A percentile compares a stretch with the other conserved stretches of the same genome.
These are phyloP conservation scores for Allium fistulosum DNA, from an alignment of 106 monocot genomes.

Conservation along the genomic window DNA sequence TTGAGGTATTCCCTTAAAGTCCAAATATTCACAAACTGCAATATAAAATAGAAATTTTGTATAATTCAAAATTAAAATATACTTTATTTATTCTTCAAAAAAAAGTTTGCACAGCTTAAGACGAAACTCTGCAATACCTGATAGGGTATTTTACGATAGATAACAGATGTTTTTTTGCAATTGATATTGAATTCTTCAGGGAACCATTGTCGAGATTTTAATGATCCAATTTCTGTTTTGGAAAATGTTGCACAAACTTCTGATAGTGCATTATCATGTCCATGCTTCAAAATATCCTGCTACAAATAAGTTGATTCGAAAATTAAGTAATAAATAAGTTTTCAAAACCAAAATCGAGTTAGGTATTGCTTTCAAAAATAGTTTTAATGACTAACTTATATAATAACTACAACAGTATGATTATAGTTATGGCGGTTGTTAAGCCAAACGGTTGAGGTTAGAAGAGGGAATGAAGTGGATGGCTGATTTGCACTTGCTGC, in stretches of 20 bases:
- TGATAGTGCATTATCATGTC: background rate
- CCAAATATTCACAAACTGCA: conserved; percentile 66
- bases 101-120: background rate
- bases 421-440: background rate
- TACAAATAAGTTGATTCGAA: too few species aligned
- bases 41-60: background rate
- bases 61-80: too few species aligned
- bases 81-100: background rate
- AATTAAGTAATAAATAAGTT: background rate
- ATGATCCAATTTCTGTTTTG: background rate
- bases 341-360: background rate
- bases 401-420: background rate
- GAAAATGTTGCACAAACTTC: background rate
- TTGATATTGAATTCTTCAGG: background rate
- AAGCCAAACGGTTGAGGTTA: too few species aligned
- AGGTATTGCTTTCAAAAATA: background rate
- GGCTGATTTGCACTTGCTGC: too few species aligned
- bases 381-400: background rate
- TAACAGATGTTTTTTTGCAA: background rate
- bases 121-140: conserved; percentile 13
- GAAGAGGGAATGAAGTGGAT: too few species aligned
- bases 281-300: conserved; percentile 21
- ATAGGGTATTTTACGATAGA: conserved; percentile 7
- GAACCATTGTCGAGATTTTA: conserved; percentile 17
- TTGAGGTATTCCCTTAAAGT: conserved; percentile 44